Evolutionary conservation across 225 moss, liverwort and hornwort species (phyloP).

Genomic region (Anthoceros angustus): DNA sequence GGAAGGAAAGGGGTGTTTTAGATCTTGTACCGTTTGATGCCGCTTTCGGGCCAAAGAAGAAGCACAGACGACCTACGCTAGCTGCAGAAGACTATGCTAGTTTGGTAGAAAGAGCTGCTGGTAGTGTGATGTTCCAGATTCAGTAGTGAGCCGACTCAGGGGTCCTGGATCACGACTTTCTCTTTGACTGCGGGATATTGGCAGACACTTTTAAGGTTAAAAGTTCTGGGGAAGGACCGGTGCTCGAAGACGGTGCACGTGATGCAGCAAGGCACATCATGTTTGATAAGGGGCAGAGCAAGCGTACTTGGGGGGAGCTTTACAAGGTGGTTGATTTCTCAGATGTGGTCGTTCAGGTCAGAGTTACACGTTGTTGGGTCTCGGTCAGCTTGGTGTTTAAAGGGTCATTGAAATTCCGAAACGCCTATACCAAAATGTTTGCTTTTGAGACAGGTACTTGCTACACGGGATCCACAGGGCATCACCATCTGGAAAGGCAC

Average conservation of each 20-base stretch:
- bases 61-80: slow-evolving; percentile 57
- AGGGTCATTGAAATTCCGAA: neutral
- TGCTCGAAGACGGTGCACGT: slow-evolving; percentile 25
- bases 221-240: slow-evolving; percentile 22
- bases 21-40: slow-evolving; percentile 88
- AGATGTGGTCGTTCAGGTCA: slow-evolving; percentile 89
- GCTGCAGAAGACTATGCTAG: slow-evolving; percentile 67
- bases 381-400: neutral
- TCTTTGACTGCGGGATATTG: neutral
- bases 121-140: slow-evolving; percentile 3
- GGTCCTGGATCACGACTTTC: neutral
- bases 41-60: slow-evolving; percentile 91
- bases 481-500: slow-evolving; percentile 89
- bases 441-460: slow-evolving; percentile 44
- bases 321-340: slow-evolving; percentile 99
- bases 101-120: slow-evolving; percentile 59
- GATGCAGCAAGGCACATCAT: slow-evolving; percentile 88
- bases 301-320: slow-evolving; percentile 98
- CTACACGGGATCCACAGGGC: slow-evolving; percentile 89
- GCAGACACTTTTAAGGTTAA: slow-evolving; percentile 55
- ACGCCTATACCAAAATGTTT: no score
- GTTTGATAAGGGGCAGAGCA: slow-evolving; percentile 99
- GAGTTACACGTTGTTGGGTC: no score
- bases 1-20: slow-evolving; percentile 44
- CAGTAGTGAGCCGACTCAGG: neutral